A percentile compares a stretch with the other conserved stretches of the same genome.
These are phyloP conservation scores for Cladosporium velox DNA, from an alignment of 2,329 filamentous ascomycete genomes.

Conservation along the genomic window DNA sequence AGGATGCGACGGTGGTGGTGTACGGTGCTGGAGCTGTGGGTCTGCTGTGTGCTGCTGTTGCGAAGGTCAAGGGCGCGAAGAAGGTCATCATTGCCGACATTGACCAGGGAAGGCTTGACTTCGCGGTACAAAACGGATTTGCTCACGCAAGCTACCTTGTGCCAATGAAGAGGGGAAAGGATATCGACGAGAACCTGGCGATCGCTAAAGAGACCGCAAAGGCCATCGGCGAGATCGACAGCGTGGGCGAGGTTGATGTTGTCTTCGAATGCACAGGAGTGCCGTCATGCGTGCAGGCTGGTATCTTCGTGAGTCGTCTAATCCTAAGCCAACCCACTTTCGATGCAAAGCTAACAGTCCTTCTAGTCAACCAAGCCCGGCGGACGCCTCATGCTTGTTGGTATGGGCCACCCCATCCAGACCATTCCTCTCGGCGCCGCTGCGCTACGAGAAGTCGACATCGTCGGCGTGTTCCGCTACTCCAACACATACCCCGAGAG, in stretches of 20 bases:
- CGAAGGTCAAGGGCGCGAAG: conserved; percentile 54
- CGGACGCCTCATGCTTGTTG: conserved; percentile 73
- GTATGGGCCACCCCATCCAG: conserved; percentile 77
- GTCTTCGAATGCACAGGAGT: conserved; percentile 79
- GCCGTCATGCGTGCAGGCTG: conserved; percentile 71
- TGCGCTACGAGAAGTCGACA: conserved; percentile 73
- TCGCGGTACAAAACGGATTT: conserved; percentile 55
- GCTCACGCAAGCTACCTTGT: conserved; percentile 50
- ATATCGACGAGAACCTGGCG: conserved; percentile 56
- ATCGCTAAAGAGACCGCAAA: conserved; percentile 54
- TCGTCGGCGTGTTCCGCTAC: conserved; percentile 77
- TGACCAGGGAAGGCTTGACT: conserved; percentile 57
- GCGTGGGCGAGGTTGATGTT: conserved; percentile 62
- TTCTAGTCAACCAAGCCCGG: conserved; percentile 47
- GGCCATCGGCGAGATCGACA: conserved; percentile 42
- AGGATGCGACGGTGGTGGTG: conserved; percentile 54
- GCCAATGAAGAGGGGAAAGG: conserved; percentile 49
- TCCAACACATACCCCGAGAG: conserved; percentile 73
- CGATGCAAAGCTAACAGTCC: background rate
- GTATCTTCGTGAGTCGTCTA: conserved; percentile 60
- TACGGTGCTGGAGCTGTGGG: conserved; percentile 65
- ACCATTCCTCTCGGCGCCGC: conserved; percentile 72
- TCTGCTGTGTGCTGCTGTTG: conserved; percentile 59
- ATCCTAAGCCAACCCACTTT: background rate
- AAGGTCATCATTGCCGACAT: conserved; percentile 64